Base-by-base conservation (phyloP, 805 yeast species). In the Metschnikowia lunata region DNA sequence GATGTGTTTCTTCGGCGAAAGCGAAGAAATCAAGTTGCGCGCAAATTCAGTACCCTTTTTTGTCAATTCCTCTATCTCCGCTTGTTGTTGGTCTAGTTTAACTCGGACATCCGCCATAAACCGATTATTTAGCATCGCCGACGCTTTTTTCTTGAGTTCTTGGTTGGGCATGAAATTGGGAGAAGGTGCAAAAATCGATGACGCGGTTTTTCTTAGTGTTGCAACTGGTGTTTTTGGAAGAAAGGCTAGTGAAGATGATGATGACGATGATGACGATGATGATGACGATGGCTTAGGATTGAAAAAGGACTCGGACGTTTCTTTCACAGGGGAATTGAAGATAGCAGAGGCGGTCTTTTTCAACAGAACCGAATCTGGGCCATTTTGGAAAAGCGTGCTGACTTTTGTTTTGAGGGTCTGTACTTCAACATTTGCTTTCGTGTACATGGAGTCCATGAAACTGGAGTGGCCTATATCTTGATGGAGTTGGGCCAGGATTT, bases 21-120 rank as follows among this genome's bases (percentile, higher is more conserved):
- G 49, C 12, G 56, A 59, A 2, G 50, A 48, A 9, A 60, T 42
- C 18, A 65, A 49, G 7, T 50, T 60, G 26, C 50, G 58, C 39
- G 66, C 63, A 26, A 63, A 50, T 14, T 52, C 55, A 5, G 60
- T 50, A 14, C 67, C 62, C 39, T 56, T 61, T 13, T 52, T 46
- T 8, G 65, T 48, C 28, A 64, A 44, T 10, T 51, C 57, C 29
- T 61, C 63, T 23, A 60, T 37, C 33, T 59, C 62, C 11, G 43
- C 37, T 31, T 54, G 56, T 40, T 56, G 60, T 40, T 51, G 48
- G 35, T 53, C 59, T 11, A 57, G 37, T 28, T 49, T 49, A 8
- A 37, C 51, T 30, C 47, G 46, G 32, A 58, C 54, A 13, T 57
- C 59, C 8, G 49, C 28, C 26, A 47, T 37, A 39, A 47, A 45